Conservation (phyloP, 768 basidiomycete species). For the Candolleomyces aberdarensis region DNA sequence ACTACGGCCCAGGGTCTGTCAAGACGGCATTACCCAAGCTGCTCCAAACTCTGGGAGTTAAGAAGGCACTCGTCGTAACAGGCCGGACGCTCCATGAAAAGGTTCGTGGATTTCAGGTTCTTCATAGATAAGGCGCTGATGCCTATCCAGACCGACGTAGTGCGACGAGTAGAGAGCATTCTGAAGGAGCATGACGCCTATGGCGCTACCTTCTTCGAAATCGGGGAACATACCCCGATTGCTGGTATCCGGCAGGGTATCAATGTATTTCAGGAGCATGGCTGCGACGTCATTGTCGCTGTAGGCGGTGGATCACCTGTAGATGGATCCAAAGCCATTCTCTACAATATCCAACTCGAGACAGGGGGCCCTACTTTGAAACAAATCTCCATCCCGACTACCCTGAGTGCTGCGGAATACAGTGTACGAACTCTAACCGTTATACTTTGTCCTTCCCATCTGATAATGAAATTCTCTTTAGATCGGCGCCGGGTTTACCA, state of each 20-base stretch:
- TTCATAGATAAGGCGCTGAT: background rate
- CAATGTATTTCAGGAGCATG: conserved; percentile 48
- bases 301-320: conserved; percentile 81
- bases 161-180: conserved; percentile 51
- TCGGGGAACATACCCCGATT: conserved; percentile 71
- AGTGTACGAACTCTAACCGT: conserved; percentile 37
- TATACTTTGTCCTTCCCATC: background rate
- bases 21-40: conserved; percentile 63
- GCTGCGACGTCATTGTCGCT: conserved; percentile 67
- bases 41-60: conserved; percentile 48
- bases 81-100: conserved; percentile 67
- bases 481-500: conserved; percentile 68
- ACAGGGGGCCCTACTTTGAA: conserved; percentile 46
- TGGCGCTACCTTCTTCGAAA: conserved; percentile 67
- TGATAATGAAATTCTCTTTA: conserved; percentile 18
- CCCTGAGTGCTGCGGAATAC: conserved; percentile 77
- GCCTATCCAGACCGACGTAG: conserved; percentile 55
- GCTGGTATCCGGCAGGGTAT: conserved; percentile 60
- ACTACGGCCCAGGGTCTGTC: conserved; percentile 71
- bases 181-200: conserved; percentile 57
- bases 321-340: conserved; percentile 73
- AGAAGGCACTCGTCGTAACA: conserved; percentile 69
- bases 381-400: conserved; percentile 82
- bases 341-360: conserved; percentile 60
- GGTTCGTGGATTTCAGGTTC: conserved; percentile 27